A percentile compares a stretch with the other conserved stretches of the same genome.
These are phyloP conservation scores for Cyberlindnera xishuangbannaensis DNA, from an alignment of 805 yeast species.

Conservation along the genomic window DNA sequence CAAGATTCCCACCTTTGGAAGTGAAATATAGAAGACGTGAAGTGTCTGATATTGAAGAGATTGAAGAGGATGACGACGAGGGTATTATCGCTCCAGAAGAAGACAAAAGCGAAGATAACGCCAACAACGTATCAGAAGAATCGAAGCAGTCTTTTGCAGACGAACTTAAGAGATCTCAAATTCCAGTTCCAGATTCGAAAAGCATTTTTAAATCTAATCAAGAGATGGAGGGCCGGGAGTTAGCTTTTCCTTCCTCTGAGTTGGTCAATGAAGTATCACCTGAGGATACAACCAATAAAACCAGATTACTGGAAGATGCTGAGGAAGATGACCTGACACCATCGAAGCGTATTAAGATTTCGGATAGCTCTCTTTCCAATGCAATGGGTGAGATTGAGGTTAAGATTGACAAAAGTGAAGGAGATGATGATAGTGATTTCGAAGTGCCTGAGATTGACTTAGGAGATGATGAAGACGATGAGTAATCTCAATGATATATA, in stretches of 20 bases:
- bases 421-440: conserved; percentile 37
- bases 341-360: conserved; percentile 22
- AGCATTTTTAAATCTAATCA: conserved; percentile 22
- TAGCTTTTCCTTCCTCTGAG: conserved; percentile 18
- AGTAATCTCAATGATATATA: too few relatives aligned
- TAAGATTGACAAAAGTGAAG: conserved; percentile 16
- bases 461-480: conserved; percentile 40
- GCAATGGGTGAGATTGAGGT: conserved; percentile 9
- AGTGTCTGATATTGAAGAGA: conserved; percentile 23
- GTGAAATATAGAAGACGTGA: conserved; percentile 18
- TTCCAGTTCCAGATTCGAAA: conserved; percentile 4
- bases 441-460: conserved; percentile 44
- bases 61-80: conserved; percentile 25
- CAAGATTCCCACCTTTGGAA: conserved; percentile 56
- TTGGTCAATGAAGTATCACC: too few relatives aligned
- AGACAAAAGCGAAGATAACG: neutral
- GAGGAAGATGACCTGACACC: conserved; percentile 21
- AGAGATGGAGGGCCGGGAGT: conserved; percentile 16
- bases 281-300: conserved; percentile 5
- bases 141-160: conserved; percentile 13
- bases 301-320: conserved; percentile 18
- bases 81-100: too few relatives aligned
- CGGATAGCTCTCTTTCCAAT: conserved; percentile 2
- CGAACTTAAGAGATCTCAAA: conserved; percentile 12
- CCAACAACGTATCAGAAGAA: neutral